Conservation (phyloP, 1,284 basidiomycete genomes). For the Xerocomus amazonicus region DNA sequence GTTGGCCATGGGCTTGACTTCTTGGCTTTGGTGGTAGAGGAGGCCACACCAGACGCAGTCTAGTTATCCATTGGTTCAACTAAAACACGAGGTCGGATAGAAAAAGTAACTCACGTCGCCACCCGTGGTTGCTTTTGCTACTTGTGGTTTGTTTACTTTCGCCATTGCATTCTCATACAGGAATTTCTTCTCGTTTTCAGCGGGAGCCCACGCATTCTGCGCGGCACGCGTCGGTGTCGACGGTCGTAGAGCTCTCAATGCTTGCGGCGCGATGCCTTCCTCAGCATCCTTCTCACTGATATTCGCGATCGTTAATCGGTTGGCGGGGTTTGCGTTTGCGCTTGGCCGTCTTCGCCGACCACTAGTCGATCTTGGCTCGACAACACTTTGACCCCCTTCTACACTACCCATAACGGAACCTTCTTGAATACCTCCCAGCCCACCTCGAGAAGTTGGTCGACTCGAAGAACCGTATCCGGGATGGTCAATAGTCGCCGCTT, state of each 20-base stretch:
- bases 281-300: constrained; percentile 34
- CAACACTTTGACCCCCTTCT: constrained; percentile 4
- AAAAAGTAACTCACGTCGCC: constrained; percentile 21
- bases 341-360: constrained; percentile 26
- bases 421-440: constrained; percentile 26
- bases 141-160: constrained; percentile 56
- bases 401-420: constrained; percentile 2
- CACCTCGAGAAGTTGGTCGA: constrained; percentile 22
- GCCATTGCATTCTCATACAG: constrained; percentile 66
- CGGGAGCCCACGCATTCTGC: constrained; percentile 43
- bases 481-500: constrained; percentile 24
- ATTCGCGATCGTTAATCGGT: constrained; percentile 37
- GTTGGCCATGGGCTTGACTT: constrained; percentile 46
- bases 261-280: constrained; percentile 30
- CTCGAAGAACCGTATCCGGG: constrained; percentile 25
- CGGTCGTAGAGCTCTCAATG: constrained; percentile 2
- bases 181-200: constrained; percentile 63
- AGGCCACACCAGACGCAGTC: not conserved
- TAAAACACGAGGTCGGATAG: not conserved
- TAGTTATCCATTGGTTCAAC: constrained; percentile 6
- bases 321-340: constrained; percentile 29
- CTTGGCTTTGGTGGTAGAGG: constrained; percentile 22
- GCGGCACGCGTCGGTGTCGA: constrained; percentile 10
- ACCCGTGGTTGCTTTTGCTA: constrained; percentile 26
- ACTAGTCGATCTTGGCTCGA: constrained; percentile 5